These are phyloP conservation scores for Eucalyptus caleyi DNA, from an alignment of 345 rosid species.

Conservation along the genomic window DNA sequence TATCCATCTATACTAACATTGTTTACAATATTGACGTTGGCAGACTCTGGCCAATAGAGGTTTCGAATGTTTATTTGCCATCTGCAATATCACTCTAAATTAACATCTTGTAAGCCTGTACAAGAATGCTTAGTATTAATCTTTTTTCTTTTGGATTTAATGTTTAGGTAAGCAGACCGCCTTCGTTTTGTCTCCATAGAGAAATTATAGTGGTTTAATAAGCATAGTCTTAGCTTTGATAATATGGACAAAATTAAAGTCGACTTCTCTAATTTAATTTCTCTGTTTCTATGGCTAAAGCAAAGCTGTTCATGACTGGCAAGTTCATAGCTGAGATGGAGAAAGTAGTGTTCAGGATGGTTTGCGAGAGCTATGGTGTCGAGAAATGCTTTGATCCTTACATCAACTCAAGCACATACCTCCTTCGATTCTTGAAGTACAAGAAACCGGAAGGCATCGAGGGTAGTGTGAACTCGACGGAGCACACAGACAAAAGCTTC, in stretches of 20 bases:
- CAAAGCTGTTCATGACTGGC: neutral
- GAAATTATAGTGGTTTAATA: too few species aligned
- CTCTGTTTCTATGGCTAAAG: neutral
- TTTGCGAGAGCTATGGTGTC: constrained; percentile 7
- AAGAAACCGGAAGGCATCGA: neutral
- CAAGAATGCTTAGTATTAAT: too few species aligned
- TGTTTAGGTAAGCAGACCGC: rapidly evolving
- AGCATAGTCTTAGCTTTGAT: too few species aligned
- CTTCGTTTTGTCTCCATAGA: rapidly evolving
- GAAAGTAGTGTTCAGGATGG: constrained; percentile 2
- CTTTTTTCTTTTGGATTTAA: too few species aligned
- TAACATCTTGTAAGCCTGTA: too few species aligned
- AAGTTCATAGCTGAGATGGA: constrained; percentile 5
- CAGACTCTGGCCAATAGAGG: too few species aligned
- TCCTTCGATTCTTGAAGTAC: constrained; percentile 12
- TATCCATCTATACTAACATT: rapidly evolving
- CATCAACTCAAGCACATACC: neutral
- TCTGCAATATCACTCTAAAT: too few species aligned
- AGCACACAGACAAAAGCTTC: neutral
- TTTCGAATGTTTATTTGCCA: too few species aligned
- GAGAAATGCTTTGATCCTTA: constrained; percentile 6
- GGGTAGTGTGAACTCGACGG: neutral
- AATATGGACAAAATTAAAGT: too few species aligned
- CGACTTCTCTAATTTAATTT: too few species aligned
- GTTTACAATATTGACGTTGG: too few species aligned